Conservation (phyloP, 2,329 filamentous ascomycete genomes). For the Eurotiales sp. region DNA sequence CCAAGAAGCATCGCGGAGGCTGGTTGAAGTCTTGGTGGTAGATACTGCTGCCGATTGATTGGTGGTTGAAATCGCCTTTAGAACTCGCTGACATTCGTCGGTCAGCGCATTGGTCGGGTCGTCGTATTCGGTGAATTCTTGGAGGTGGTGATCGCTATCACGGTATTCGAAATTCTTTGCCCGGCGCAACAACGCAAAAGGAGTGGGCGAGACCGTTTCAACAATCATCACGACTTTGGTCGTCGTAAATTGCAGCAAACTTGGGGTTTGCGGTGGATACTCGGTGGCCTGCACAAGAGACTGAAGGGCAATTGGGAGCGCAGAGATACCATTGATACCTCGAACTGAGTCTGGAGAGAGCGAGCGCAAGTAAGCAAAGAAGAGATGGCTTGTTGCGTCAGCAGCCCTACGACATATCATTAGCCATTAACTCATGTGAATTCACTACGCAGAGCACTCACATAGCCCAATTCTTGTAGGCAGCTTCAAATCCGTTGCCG, state of each 20-base stretch:
- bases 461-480: constrained; percentile 84
- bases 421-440: constrained; percentile 23
- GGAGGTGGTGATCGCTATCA: constrained; percentile 78
- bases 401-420: constrained; percentile 65
- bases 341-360: constrained; percentile 71
- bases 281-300: constrained; percentile 87
- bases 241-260: constrained; percentile 72
- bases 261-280: constrained; percentile 79
- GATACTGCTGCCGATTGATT: constrained; percentile 80
- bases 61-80: constrained; percentile 79
- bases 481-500: constrained; percentile 88
- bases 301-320: constrained; percentile 85
- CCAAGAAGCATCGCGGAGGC: constrained; percentile 83
- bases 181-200: constrained; percentile 82
- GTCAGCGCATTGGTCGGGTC: constrained; percentile 85
- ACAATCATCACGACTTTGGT: constrained; percentile 96
- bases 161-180: constrained; percentile 95
- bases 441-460: constrained; percentile 43
- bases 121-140: constrained; percentile 81
- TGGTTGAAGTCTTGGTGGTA: constrained; percentile 66
- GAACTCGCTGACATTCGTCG: constrained; percentile 87
- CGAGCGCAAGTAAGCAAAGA: constrained; percentile 94
- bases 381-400: constrained; percentile 92
- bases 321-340: constrained; percentile 72
- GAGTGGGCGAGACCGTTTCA: constrained; percentile 88